phyloP scores from a whole-genome alignment of 495 filamentous ascomycete species.

The Penicillium coprophilum region DNA sequence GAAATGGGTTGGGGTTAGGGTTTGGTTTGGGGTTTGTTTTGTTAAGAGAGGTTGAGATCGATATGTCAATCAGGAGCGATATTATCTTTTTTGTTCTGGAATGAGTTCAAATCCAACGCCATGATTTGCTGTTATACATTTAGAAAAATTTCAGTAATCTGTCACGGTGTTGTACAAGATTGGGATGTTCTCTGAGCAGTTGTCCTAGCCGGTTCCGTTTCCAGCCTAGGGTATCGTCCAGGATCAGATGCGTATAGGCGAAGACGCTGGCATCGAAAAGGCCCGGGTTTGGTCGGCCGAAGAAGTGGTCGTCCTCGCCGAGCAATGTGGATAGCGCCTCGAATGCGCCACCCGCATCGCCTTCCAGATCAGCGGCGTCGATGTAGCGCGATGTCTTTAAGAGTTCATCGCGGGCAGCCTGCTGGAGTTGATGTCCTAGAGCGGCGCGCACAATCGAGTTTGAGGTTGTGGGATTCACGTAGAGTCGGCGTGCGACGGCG shows the following conservation, averaged over 20 bases:
- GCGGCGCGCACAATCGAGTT: constrained; percentile 60
- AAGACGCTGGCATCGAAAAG: constrained; percentile 88
- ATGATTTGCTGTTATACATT: constrained; percentile 11
- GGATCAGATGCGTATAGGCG: constrained; percentile 81
- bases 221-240: constrained; percentile 63
- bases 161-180: constrained; percentile 56
- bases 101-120: neutral
- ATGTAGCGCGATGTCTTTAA: constrained; percentile 61
- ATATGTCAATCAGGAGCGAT: constrained; percentile 7
- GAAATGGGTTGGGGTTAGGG: constrained; percentile 68
- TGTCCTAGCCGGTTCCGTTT: constrained; percentile 44
- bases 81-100: constrained; percentile 17
- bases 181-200: constrained; percentile 42
- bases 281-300: constrained; percentile 59
- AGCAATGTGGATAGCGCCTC: constrained; percentile 71
- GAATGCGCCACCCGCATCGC: constrained; percentile 68
- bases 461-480: constrained; percentile 63
- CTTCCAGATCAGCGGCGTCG: constrained; percentile 62
- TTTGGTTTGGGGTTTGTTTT: constrained; percentile 65
- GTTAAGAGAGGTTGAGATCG: constrained; percentile 36
- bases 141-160: constrained; percentile 46
- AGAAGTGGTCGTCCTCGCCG: constrained; percentile 65
- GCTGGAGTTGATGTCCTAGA: constrained; percentile 63
- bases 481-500: constrained; percentile 63
- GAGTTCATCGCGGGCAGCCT: constrained; percentile 71